phyloP scores from a whole-genome alignment of 2,329 filamentous ascomycete species.

The Didymella pomorum region DNA sequence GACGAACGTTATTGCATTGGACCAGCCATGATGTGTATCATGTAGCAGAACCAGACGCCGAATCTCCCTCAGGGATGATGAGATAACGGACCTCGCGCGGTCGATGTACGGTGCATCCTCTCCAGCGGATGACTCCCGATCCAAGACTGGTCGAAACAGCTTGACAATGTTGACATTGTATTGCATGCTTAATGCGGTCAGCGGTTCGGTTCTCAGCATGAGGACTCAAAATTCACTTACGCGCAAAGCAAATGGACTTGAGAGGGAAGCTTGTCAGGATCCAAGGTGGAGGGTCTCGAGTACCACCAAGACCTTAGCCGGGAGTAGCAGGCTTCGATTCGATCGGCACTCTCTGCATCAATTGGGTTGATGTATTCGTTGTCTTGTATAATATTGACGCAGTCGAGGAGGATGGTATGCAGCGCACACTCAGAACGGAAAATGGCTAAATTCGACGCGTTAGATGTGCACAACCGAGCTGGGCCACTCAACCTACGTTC shows the following conservation, averaged over 20 bases:
- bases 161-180: conserved; percentile 38
- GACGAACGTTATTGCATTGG: conserved; percentile 33
- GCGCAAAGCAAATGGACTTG: conserved; percentile 39
- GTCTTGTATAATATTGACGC: conserved; percentile 26
- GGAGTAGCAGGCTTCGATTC: conserved; percentile 33
- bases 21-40: conserved; percentile 39
- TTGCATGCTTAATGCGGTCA: conserved; percentile 35
- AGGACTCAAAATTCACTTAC: conserved; percentile 23
- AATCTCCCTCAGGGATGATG: conserved; percentile 32
- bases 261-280: conserved; percentile 32
- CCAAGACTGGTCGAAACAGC: conserved; percentile 36
- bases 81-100: conserved; percentile 28
- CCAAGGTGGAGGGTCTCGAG: conserved; percentile 24
- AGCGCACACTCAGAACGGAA: conserved; percentile 41
- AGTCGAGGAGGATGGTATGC: conserved; percentile 37
- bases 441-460: conserved; percentile 26
- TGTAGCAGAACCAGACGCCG: conserved; percentile 37
- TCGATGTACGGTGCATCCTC: conserved; percentile 26
- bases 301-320: conserved; percentile 38
- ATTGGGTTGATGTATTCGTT: conserved; percentile 12
- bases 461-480: background rate
- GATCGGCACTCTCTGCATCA: conserved; percentile 24
- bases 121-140: conserved; percentile 19
- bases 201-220: background rate
- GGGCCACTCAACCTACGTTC: conserved; percentile 28